Conservation (phyloP, 176 grass and related monocot genomes). For the Oryza nivara region DNA sequence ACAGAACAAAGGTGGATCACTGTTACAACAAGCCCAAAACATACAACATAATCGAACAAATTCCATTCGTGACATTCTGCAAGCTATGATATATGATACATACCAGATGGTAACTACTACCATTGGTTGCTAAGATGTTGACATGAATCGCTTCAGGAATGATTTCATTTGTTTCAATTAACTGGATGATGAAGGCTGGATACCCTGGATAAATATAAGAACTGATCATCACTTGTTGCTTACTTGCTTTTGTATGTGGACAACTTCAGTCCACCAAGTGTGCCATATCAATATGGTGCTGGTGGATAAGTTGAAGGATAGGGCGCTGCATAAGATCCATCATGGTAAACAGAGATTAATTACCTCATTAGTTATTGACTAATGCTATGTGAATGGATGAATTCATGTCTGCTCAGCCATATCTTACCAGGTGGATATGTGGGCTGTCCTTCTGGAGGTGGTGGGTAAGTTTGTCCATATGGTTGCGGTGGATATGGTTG, state of each 20-base stretch:
- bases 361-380: neutral
- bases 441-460: constrained; percentile 35
- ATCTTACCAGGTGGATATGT: constrained; percentile 71
- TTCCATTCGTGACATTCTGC: neutral
- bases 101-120: neutral
- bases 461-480: too few relatives aligned
- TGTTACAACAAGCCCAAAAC: neutral
- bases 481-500: constrained; percentile 38
- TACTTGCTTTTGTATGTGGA: constrained; percentile 4
- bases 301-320: constrained; percentile 70
- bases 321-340: constrained; percentile 52
- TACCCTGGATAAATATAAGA: neutral
- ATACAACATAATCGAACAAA: constrained; percentile 13
- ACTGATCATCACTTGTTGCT: neutral
- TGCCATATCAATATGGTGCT: constrained; percentile 57
- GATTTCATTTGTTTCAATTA: neutral
- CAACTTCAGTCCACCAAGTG: constrained; percentile 27
- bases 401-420: constrained; percentile 2
- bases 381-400: neutral
- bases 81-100: constrained; percentile 30
- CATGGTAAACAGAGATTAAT: neutral
- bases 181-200: neutral
- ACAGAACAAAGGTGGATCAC: neutral
- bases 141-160: neutral
- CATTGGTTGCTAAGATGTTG: constrained; percentile 2